A percentile compares a stretch with the other conserved stretches of the same genome.
Conservation (phyloP, 352 stramenopile genomes). For the Pythium coloratum region DNA sequence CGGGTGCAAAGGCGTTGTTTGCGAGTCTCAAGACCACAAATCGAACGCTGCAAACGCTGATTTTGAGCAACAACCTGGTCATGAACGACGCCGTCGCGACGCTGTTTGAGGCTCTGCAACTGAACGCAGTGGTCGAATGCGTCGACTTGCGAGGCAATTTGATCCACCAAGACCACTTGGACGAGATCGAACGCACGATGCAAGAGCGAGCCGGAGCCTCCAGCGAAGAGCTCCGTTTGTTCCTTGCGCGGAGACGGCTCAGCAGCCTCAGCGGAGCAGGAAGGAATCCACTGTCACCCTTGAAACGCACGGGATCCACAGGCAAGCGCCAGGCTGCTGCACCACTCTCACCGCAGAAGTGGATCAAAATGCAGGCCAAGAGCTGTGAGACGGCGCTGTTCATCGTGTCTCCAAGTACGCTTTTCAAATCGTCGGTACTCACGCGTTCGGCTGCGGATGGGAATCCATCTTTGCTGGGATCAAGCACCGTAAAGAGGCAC, state of each 20-base stretch:
- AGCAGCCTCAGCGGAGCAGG: not conserved
- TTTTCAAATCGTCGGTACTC: not conserved
- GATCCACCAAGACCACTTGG: conserved; percentile 43
- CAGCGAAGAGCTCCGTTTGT: conserved; percentile 45
- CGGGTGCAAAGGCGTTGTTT: conserved; percentile 52
- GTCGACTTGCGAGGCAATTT: conserved; percentile 64
- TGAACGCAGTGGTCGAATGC: conserved; percentile 40
- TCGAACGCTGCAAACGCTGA: conserved; percentile 40
- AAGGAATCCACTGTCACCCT: conserved; percentile 2
- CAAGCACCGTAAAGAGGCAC: conserved; percentile 10
- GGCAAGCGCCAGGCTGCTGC: conserved; percentile 19
- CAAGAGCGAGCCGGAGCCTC: conserved; percentile 33
- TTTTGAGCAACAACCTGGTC: conserved; percentile 66
- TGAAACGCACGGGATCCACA: conserved; percentile 13
- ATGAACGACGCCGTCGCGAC: conserved; percentile 46
- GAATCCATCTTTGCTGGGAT: not conserved
- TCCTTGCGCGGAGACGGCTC: conserved; percentile 49
- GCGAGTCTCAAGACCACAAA: conserved; percentile 36
- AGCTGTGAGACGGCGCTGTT: not conserved
- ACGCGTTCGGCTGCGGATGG: no score
- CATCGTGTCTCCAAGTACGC: not conserved
- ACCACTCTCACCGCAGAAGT: conserved; percentile 52
- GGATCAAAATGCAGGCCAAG: conserved; percentile 33
- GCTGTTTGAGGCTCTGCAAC: conserved; percentile 35
- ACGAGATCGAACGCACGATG: conserved; percentile 25